Conservation (phyloP, 805 yeast genomes). For the Cyberlindnera petersonii region DNA sequence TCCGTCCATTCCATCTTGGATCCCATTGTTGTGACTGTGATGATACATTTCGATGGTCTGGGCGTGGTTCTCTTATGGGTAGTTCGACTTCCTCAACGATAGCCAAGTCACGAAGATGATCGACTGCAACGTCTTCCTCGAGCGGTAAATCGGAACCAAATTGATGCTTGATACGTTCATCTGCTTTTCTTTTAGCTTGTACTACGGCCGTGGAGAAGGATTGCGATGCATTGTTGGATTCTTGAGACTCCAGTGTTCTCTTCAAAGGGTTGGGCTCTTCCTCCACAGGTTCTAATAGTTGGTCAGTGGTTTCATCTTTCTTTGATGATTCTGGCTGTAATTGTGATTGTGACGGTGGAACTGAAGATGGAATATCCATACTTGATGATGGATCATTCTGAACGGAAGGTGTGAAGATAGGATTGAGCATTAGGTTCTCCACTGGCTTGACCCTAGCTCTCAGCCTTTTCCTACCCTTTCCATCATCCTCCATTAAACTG, state of each 20-base stretch:
- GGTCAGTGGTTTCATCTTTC: neutral
- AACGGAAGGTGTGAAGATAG: conserved; percentile 7
- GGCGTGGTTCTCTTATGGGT: conserved; percentile 12
- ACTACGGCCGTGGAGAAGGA: conserved; percentile 20
- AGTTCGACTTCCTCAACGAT: conserved; percentile 32
- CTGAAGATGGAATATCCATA: neutral
- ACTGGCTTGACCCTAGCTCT: conserved; percentile 6
- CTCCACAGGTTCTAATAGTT: conserved; percentile 1
- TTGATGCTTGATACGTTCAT: conserved; percentile 19
- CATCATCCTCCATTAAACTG: too few species aligned
- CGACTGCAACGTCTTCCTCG: conserved; percentile 26
- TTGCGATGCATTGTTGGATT: conserved; percentile 4
- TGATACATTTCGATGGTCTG: neutral
- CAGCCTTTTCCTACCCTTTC: neutral
- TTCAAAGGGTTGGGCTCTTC: conserved; percentile 1
- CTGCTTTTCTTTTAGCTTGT: conserved; percentile 21
- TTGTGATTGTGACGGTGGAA: neutral
- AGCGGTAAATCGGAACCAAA: conserved; percentile 12
- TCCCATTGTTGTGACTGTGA: conserved; percentile 3
- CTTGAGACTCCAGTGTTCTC: neutral
- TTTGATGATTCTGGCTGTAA: neutral
- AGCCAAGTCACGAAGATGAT: conserved; percentile 31
- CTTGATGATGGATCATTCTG: neutral
- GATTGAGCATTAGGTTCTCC: conserved; percentile 11
- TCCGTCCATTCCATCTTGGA: conserved; percentile 30